Evolutionary conservation across 371 early-diverging fungal genomes (phyloP), one percentile per base, ranked within the genome.

Genomic region (Gilbertella persicaria): DNA sequence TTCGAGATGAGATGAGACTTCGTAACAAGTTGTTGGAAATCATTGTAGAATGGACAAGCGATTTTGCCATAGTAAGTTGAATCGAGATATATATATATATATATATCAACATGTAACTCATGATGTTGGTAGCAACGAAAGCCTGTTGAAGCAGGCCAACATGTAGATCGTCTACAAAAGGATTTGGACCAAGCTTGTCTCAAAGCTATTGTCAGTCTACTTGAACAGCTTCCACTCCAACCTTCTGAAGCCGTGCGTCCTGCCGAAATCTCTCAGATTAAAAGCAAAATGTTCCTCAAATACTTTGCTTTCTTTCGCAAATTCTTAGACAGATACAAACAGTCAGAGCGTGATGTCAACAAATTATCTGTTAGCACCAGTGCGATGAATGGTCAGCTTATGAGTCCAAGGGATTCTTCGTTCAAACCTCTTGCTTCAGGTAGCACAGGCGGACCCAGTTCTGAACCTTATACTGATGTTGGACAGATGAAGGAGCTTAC

Each of bases 251-350:
- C 77, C 5, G 73, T 75, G 5, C 73, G 73, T 24, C 87, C 84
- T 25, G 67, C 73, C 0, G 86, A 85, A 30, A 64, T 82, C 13
- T 62, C 67, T 17, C 83, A 83, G 49, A 75, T 82, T 54, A 91
- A 93, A 44, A 78, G 81, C 33, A 75, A 85, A 30, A 66, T 92
- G 12, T 95, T 93, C 63, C 85, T 84, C 55, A 85, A 87, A 36
- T 93, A 94, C 70, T 89, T 95, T 62, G 75, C 76, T 30, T 93
- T 93, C 66, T 92, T 95, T 65, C 66, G 94, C 51, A 89, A 90
- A 50, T 72, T 94, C 14, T 65, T 95, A 56, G 89, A 88, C 60
- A 84, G 88, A 50, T 93, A 90, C 66, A 84, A 88, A 37, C 71
- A 86, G 14, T 67, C 72, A 3, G 87, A 86, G 60, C 75, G 33